Conservation (phyloP, 2,329 filamentous ascomycete species). For the Ophiocordyceps polyrhachis-furcata region DNA sequence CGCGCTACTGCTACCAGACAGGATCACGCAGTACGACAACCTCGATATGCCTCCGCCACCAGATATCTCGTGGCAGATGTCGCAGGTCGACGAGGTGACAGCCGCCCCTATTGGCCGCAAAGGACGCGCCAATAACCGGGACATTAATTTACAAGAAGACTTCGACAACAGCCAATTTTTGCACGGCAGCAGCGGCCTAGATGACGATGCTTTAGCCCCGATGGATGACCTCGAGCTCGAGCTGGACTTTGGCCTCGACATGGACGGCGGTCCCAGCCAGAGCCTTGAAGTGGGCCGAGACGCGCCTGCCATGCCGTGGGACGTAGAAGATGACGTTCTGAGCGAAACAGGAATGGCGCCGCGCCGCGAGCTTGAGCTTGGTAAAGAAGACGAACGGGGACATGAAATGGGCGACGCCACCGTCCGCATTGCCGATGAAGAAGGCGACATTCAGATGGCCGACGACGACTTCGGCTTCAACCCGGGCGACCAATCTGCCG, state of each 20-base stretch:
- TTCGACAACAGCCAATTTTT: constrained; percentile 66
- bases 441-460: constrained; percentile 43
- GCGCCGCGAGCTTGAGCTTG: constrained; percentile 35
- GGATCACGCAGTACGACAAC: constrained; percentile 79
- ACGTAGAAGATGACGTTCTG: constrained; percentile 51
- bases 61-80: constrained; percentile 69
- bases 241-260: constrained; percentile 55
- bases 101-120: constrained; percentile 35
- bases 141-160: constrained; percentile 52
- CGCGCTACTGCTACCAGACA: constrained; percentile 75
- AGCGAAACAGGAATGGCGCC: constrained; percentile 42
- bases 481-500: constrained; percentile 38
- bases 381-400: constrained; percentile 35
- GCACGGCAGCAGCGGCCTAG: constrained; percentile 41
- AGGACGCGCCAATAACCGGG: constrained; percentile 37
- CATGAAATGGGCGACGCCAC: constrained; percentile 34
- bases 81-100: constrained; percentile 48
- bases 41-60: constrained; percentile 62
- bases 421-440: constrained; percentile 42
- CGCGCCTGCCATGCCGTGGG: constrained; percentile 47
- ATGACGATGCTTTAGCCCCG: constrained; percentile 36
- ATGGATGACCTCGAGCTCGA: constrained; percentile 53
- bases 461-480: constrained; percentile 47
- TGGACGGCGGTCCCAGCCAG: constrained; percentile 45
- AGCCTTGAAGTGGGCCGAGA: constrained; percentile 87